Base-by-base conservation (phyloP, 2,329 filamentous ascomycete genomes). In the Epichloe typhina region DNA sequence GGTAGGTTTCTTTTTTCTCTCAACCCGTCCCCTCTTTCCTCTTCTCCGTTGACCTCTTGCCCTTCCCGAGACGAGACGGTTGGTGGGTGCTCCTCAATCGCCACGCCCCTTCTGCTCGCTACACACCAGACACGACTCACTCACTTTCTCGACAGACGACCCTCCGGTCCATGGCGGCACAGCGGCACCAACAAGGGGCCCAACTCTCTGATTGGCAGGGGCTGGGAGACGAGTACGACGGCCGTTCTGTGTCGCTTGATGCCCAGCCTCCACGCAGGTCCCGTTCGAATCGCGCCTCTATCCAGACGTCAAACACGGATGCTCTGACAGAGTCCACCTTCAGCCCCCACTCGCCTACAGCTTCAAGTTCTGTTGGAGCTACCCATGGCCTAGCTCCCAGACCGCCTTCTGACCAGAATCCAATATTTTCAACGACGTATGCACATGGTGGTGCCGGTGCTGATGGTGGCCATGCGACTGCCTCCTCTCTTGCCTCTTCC, bases 321-420 rank as follows among this genome's bases (percentile, higher is more conserved):
- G 71, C 73, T 56, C 70, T 70, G 50, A 77, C 77, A 57, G 75
- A 80, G 53, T 78, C 77, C 47, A 80, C 77, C 45, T 71, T 76
- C 60, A 80, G 76, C 58, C 76, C 79, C 44, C 72, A 69, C 55
- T 80, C 79, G 37, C 78, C 79, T 41, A 72, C 71, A 43, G 63
- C 69, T 49, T 72, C 76, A 33, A 75, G 65, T 59, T 76, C 78
- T 58, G 66, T 66, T 43, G 69, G 64, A 58, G 66, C 66, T 44
- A 69, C 64, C 50, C 68, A 73, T 56, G 78, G 77, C 26, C 69
- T 82, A 54, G 74, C 78, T 57, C 78, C 79, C 49, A 73, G 78
- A 52, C 79, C 80, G 39, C 69, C 76, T n/a, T 80, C 79, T 2
- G 71, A 77, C 51, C 72, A 74, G 51, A 75, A 74, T 63, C 67